Evolutionary conservation across 306 rosid genomes (phyloP).

Genomic region (Pyrus betulifolia): DNA sequence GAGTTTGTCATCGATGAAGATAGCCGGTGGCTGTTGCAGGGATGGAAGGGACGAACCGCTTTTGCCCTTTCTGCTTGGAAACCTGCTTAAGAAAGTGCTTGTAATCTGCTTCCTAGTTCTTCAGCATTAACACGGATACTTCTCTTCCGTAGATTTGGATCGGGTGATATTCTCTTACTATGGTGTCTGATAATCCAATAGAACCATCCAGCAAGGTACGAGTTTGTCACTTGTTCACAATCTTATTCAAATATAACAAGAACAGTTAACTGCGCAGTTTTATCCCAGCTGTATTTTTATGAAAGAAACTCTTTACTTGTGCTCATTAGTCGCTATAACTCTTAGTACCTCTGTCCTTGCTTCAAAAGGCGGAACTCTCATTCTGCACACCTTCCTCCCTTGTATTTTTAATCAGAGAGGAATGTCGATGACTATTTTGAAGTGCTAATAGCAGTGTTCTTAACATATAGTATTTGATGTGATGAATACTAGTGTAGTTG

Average conservation of each 20-base stretch:
- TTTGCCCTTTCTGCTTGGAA: conserved; percentile 81
- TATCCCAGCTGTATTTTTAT: background rate
- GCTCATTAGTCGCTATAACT: background rate
- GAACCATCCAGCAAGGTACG: background rate
- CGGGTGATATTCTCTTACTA: background rate
- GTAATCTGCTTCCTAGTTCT: background rate
- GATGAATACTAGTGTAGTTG: background rate
- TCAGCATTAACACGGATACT: conserved; percentile 1
- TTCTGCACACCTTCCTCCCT: no score
- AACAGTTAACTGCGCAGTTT: background rate
- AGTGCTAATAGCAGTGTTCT: no score
- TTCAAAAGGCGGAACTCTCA: no score
- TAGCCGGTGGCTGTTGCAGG: conserved; percentile 76
- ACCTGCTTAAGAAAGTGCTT: conserved; percentile 32
- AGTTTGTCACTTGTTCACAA: background rate
- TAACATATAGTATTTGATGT: background rate
- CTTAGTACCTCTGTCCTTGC: no score
- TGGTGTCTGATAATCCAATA: background rate
- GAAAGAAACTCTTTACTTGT: background rate
- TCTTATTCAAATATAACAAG: background rate
- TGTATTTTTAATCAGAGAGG: no score
- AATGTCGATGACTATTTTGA: no score
- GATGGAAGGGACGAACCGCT: conserved; percentile 91
- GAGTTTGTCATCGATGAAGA: conserved; percentile 90
- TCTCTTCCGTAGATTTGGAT: background rate